Evolutionary conservation across 2,329 filamentous ascomycete species (phyloP).

Genomic region (Apiospora rasikravindrae): DNA sequence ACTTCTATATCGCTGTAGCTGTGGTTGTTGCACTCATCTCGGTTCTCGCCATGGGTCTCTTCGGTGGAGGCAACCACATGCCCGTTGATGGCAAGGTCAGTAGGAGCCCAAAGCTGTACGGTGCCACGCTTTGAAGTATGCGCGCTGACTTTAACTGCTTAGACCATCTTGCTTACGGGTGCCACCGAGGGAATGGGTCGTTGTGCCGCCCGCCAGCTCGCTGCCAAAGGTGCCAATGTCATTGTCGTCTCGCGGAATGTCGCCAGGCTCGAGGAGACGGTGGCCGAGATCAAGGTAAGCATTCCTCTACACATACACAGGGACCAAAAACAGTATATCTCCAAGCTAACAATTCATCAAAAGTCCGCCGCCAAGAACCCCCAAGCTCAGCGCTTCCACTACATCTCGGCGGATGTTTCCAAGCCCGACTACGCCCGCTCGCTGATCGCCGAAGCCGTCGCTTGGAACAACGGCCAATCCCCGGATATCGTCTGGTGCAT

Average conservation of each 20-base stretch:
- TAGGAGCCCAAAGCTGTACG: slow-evolving; percentile 18
- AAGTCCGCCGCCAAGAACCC: slow-evolving; percentile 70
- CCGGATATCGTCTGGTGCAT: slow-evolving; percentile 93
- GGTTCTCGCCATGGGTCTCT: slow-evolving; percentile 67
- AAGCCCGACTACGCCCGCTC: slow-evolving; percentile 70
- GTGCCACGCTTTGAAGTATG: too few species aligned
- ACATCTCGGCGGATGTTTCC: slow-evolving; percentile 83
- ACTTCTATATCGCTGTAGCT: slow-evolving; percentile 32
- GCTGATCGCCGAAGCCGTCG: slow-evolving; percentile 72
- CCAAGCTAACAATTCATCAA: slow-evolving; percentile 17
- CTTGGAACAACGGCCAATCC: slow-evolving; percentile 75
- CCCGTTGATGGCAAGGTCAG: slow-evolving; percentile 81
- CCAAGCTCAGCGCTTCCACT: slow-evolving; percentile 76
- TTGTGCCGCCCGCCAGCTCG: slow-evolving; percentile 73
- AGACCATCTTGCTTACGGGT: slow-evolving; percentile 55
- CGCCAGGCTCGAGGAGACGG: slow-evolving; percentile 73
- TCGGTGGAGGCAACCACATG: slow-evolving; percentile 75
- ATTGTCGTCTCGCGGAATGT: slow-evolving; percentile 83
- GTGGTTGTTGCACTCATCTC: slow-evolving; percentile 42
- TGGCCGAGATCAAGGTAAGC: slow-evolving; percentile 53
- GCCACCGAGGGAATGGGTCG: slow-evolving; percentile 93
- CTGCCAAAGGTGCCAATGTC: slow-evolving; percentile 83
- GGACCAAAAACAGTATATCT: not conserved
- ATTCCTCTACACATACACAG: not conserved
- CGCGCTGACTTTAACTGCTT: slow-evolving; percentile 57